These are phyloP conservation scores for Botrytis elliptica DNA, from an alignment of 2,329 filamentous ascomycete genomes.

Conservation along the genomic window DNA sequence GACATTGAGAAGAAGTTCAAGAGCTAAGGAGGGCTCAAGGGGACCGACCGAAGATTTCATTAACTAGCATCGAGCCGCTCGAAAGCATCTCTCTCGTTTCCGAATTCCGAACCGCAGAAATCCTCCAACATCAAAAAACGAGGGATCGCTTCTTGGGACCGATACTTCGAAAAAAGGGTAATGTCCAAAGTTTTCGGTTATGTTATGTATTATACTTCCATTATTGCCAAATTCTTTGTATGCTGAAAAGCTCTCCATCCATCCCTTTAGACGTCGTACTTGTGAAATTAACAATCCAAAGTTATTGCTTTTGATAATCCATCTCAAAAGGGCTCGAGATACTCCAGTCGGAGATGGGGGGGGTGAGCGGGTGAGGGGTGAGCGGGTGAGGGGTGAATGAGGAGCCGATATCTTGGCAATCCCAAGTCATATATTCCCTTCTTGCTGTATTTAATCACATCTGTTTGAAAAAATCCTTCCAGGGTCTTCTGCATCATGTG, in stretches of 20 bases:
- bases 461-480: background rate
- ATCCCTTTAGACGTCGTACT: background rate
- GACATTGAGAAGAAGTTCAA: background rate
- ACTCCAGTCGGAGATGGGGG: background rate
- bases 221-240: background rate
- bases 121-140: background rate
- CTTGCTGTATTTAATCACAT: background rate
- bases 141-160: background rate
- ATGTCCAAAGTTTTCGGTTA: background rate
- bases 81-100: background rate
- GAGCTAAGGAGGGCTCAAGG: background rate
- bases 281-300: background rate
- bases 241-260: background rate
- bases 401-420: background rate
- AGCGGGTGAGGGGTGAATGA: background rate
- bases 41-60: conserved; percentile 2
- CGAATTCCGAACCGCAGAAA: background rate
- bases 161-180: background rate
- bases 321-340: background rate
- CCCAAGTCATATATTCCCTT: background rate
- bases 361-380: background rate
- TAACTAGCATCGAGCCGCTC: background rate
- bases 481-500: background rate
- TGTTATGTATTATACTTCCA: background rate
- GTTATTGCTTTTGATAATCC: background rate